These are phyloP conservation scores for Parachaetomium inaequale DNA, from an alignment of 495 filamentous ascomycete genomes.

Conservation along the genomic window DNA sequence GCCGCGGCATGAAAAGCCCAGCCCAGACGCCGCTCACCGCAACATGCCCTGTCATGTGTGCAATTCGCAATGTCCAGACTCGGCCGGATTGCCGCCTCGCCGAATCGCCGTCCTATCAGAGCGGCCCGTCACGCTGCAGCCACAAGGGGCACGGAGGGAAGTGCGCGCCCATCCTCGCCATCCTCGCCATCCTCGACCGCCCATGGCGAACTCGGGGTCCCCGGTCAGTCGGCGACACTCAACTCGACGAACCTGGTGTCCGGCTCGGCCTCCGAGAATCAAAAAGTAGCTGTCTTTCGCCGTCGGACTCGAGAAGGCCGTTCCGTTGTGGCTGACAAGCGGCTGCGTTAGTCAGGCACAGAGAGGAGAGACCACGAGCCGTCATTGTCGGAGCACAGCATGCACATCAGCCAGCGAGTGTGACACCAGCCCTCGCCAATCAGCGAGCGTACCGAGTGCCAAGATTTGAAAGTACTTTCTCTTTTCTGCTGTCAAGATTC, in stretches of 20 bases:
- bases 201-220: neutral
- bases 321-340: neutral
- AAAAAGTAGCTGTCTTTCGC: neutral
- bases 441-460: neutral
- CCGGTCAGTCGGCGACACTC: neutral
- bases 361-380: neutral
- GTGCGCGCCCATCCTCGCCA: neutral
- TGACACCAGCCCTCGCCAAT: neutral
- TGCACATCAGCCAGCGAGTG: neutral
- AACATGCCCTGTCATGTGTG: slow-evolving; percentile 15
- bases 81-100: slow-evolving; percentile 6
- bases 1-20: slow-evolving; percentile 4
- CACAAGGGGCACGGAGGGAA: slow-evolving; percentile 5
- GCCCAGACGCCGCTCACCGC: slow-evolving; percentile 2
- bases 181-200: neutral
- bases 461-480: neutral
- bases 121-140: slow-evolving; percentile 8
- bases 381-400: neutral
- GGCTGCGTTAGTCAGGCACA: slow-evolving; percentile 20
- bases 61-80: neutral
- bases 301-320: neutral
- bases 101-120: slow-evolving; percentile 5
- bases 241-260: too few relatives aligned
- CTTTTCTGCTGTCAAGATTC: neutral
- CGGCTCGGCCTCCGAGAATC: too few relatives aligned